Evolutionary conservation across 169 alveolate species (phyloP), one percentile per base, ranked within the genome.

Genomic region (Cryptosporidium ryanae): DNA sequence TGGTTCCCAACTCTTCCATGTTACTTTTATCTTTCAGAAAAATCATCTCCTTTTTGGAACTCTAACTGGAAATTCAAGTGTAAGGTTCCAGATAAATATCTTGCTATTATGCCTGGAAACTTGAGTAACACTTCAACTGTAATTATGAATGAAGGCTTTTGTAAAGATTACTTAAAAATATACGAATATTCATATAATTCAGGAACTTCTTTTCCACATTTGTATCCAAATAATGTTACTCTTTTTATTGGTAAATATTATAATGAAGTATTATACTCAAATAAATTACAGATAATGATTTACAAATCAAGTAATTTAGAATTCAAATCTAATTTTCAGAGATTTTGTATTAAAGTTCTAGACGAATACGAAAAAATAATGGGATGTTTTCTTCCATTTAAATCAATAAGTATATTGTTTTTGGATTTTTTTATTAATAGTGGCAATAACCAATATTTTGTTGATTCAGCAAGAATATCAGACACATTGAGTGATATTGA

Each of bases 1-100:
- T 76, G 87, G 87, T 76, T 76, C 63, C 87, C 87, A 76, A 76
- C 87, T 38, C 87, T 76, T 8, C 44, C 76, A 59, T 59, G 57
- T 12, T 32, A 17, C 2, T 17, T 27, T 17, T 76, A 76, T 61
- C 71, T 76, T 59, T 43, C 76, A 43, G 87, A 61, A 61, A 63
- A 38, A 0, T 18, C 61, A n/a, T 76, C 87, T 3, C 87, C 87
- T 32, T 76, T 76, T 61, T 76, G 87, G 87, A 76, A 76, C 59
- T 59, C 64, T 21, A 27, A 57, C 7, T 76, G 87, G 87, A 76
- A 38, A 13, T 76, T 76, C 44, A 59, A 23, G 34, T 76, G 87
- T 48, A 61, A 48, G 21, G 87, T 76, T 17, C 87, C 87, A n/a
- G 64, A 59, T 32, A 38, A 32, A 5, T 76, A 76, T 38, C 23